phyloP scores from a whole-genome alignment of 2,329 filamentous ascomycete species.

The Fusarium praegraminearum region DNA sequence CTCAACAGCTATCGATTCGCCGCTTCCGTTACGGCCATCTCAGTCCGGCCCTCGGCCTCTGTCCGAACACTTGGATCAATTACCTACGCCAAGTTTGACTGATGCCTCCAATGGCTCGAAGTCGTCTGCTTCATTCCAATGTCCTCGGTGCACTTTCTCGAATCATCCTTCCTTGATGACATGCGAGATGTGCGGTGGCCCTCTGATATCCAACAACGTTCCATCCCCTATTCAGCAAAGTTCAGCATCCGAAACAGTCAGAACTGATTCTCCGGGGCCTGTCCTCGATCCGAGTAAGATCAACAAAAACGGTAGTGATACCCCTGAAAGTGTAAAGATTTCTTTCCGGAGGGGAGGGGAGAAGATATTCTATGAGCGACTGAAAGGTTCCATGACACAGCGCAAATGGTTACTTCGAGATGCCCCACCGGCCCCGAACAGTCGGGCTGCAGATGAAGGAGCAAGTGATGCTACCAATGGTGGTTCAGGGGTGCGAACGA shows the following conservation, averaged over 20 bases:
- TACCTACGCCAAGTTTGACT: constrained; percentile 3
- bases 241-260: constrained; percentile 54
- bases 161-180: constrained; percentile 88
- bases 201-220: constrained; percentile 70
- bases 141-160: constrained; percentile 90
- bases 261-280: constrained; percentile 84
- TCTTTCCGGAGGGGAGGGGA: constrained; percentile 92
- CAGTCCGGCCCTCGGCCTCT: constrained; percentile 24
- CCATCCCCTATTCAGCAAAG: constrained; percentile 51
- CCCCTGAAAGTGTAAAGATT: constrained; percentile 83
- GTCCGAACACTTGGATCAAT: constrained; percentile 19
- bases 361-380: constrained; percentile 87
- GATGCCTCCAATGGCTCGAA: constrained; percentile 12
- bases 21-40: constrained; percentile 51
- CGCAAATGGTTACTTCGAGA: constrained; percentile 94
- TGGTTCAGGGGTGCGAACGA: constrained; percentile 55
- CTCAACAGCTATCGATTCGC: constrained; percentile 30
- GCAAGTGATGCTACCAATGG: constrained; percentile 48
- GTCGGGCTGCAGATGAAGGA: constrained; percentile 53
- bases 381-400: constrained; percentile 90
- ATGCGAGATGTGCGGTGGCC: constrained; percentile 92
- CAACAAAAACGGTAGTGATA: constrained; percentile 61
- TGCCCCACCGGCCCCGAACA: constrained; percentile 85
- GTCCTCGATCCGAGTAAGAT: constrained; percentile 60
- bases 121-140: constrained; percentile 66